Conservation (phyloP, 305 asterid species). For the Ruellia speciosa region DNA sequence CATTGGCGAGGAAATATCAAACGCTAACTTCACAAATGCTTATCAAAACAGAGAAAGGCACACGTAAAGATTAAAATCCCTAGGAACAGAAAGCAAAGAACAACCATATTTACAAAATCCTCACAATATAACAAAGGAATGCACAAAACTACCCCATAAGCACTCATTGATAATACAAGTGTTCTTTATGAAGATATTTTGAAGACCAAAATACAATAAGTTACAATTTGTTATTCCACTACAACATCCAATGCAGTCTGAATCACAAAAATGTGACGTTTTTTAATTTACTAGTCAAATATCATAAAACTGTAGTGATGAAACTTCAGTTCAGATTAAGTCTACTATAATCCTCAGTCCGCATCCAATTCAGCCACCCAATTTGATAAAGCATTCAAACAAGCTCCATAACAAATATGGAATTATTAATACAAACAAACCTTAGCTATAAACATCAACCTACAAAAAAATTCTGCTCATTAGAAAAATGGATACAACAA, state of each 20-base stretch:
- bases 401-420: slow-evolving; percentile 9
- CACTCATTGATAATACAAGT: neutral
- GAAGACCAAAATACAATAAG: no score
- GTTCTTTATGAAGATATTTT: neutral
- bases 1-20: slow-evolving; percentile 10
- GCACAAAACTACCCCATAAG: slow-evolving; percentile 16
- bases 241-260: neutral
- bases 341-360: slow-evolving; percentile 9
- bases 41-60: no score
- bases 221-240: neutral
- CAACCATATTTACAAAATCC: neutral
- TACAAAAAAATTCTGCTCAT: neutral
- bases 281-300: no score
- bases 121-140: neutral
- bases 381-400: slow-evolving; percentile 11
- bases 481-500: neutral
- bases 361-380: slow-evolving; percentile 13
- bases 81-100: neutral
- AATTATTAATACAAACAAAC: slow-evolving; percentile 1
- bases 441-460: slow-evolving; percentile 7
- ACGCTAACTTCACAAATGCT: neutral
- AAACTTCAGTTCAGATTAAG: no score
- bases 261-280: no score
- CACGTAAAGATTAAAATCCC: neutral
- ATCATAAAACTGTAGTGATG: no score